Evolutionary conservation across 2,329 filamentous ascomycete genomes (phyloP).

Genomic region (Penicillium corylophilum): DNA sequence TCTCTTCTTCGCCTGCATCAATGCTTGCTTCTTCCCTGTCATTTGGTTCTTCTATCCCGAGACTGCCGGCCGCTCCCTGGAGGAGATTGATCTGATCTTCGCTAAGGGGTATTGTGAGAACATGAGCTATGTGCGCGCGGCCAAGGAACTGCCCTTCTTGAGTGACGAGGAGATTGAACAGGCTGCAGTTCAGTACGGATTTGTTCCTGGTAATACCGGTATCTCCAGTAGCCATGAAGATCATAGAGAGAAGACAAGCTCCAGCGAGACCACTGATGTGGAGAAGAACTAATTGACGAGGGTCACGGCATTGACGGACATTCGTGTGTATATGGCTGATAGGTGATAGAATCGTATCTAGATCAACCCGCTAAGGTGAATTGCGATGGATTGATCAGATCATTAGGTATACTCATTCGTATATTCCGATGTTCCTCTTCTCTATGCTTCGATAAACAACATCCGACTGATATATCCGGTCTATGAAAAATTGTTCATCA

Average conservation of each 20-base stretch:
- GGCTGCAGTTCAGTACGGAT: constrained; percentile 17
- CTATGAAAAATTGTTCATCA: neutral
- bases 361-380: too few relatives aligned
- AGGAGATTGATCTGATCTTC: neutral
- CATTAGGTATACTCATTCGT: too few relatives aligned
- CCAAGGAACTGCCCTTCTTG: constrained; percentile 22
- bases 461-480: too few relatives aligned
- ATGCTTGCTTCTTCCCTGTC: constrained; percentile 7
- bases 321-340: too few relatives aligned
- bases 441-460: too few relatives aligned
- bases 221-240: neutral
- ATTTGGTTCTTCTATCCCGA: constrained; percentile 5
- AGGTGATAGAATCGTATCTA: too few relatives aligned
- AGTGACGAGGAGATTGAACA: constrained; percentile 16
- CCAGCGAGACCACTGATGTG: neutral
- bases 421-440: too few relatives aligned
- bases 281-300: neutral
- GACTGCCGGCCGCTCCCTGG: neutral
- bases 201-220: constrained; percentile 1
- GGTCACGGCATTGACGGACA: too few relatives aligned
- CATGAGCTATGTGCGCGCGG: constrained; percentile 21
- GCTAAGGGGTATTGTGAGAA: constrained; percentile 13
- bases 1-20: constrained; percentile 6
- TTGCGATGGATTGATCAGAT: too few relatives aligned
- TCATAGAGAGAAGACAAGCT: neutral